Conservation (phyloP, 345 rosid species). For the Populus nigra region DNA sequence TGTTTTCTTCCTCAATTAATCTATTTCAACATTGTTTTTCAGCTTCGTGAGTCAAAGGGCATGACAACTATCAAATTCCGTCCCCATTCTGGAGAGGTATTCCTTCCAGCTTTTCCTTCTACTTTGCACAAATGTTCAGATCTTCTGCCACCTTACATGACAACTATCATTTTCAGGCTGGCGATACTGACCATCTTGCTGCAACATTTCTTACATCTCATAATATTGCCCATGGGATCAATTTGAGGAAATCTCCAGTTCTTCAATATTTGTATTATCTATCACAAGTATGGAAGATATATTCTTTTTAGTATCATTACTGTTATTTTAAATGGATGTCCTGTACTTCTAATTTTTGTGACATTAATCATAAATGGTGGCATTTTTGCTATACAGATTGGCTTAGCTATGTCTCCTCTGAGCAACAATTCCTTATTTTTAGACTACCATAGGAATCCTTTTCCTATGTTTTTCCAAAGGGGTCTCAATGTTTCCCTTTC, state of each 20-base stretch:
- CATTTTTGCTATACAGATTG: conserved; percentile 58
- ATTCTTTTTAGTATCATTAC: not conserved
- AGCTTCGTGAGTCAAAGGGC: conserved; percentile 99
- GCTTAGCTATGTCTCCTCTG: conserved; percentile 97
- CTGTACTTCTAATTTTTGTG: not conserved
- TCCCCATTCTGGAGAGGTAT: conserved; percentile 97
- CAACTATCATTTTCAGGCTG: conserved; percentile 59
- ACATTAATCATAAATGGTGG: conserved; percentile 20
- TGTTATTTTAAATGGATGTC: not conserved
- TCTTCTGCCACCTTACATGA: conserved; percentile 11
- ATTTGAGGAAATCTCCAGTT: conserved; percentile 97
- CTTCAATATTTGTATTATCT: conserved; percentile 97
- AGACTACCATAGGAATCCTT: conserved; percentile 93
- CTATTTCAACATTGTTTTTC: conserved; percentile 24
- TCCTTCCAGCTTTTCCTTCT: conserved; percentile 3
- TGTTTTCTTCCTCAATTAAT: not conserved
- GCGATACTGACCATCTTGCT: conserved; percentile 98
- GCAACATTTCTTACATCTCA: conserved; percentile 93
- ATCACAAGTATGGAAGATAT: conserved; percentile 63
- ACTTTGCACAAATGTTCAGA: not conserved
- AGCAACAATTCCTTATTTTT: conserved; percentile 97
- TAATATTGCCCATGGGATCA: conserved; percentile 97
- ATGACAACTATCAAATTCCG: conserved; percentile 94
- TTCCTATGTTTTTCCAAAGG: conserved; percentile 84
- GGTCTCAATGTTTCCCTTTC: conserved; percentile 98